Evolutionary conservation across 495 filamentous ascomycete species (phyloP), one percentile per base, ranked within the genome.

Genomic region (Neurospora africana): DNA sequence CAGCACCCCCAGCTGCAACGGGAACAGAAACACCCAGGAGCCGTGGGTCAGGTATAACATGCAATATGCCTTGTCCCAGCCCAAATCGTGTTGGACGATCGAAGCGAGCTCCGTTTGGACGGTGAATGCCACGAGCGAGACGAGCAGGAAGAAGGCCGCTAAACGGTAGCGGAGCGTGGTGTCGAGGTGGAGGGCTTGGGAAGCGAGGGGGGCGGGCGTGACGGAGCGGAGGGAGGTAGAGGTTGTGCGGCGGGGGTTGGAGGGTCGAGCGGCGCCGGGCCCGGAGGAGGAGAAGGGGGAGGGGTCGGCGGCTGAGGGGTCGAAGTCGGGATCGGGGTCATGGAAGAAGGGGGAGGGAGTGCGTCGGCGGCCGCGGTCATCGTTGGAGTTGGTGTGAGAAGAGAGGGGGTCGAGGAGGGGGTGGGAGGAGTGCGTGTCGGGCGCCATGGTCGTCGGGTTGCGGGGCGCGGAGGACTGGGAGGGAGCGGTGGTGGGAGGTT

Each of bases 1-100:
- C 36, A 98, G 85, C 69, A 97, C 87, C 23, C 92, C 81, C 68
- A 98, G 88, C 79, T 97, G 93, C 15, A 87, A 77, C 0, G 94
- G 94, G 91, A 92, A 99, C 15, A 99, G 87, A 19, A 99, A 75
- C 8, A 86, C 81, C 95, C 95, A 99, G 4, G 93, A 97, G 36
- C 94, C 90, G 83, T 99, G 95, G 1, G 95, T 99, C 67, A 99
- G 82, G 80, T 96, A 99, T 87, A 99, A 86, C 95, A 99, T 99
- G 84, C 91, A 94, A 84, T 98, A 99, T 33, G 95, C 91, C 82
- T 99, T 98, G 79, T 95, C 89, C 95, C 95, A 99, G 39, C 88
- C 86, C 72, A 97, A 79, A 47, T 94, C 89, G 81, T 93, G 88
- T 80, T 97, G 93, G 47, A 99, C 93, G 79, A 97, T 94, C 9